Evolutionary conservation across 352 stramenopile species (phyloP).

Genomic region (Phytophthora ramorum): DNA sequence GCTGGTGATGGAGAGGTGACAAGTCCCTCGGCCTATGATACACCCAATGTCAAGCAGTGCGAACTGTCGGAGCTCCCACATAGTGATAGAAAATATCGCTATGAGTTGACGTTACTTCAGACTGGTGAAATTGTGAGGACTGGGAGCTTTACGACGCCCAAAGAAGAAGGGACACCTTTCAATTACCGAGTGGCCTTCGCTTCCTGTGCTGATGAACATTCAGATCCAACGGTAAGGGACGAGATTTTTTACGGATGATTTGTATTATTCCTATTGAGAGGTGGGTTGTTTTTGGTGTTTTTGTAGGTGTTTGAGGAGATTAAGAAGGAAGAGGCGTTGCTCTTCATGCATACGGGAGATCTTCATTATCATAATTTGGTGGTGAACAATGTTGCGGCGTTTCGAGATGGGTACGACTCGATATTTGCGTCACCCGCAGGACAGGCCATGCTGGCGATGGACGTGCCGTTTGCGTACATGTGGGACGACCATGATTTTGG

Average conservation of each 20-base stretch:
- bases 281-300: conserved; percentile 5
- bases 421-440: conserved; percentile 78
- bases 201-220: conserved; percentile 84
- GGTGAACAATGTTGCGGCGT: conserved; percentile 64
- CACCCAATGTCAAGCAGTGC: conserved; percentile 55
- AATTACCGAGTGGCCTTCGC: conserved; percentile 82
- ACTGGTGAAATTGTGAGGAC: conserved; percentile 40
- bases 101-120: conserved; percentile 57
- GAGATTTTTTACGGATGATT: conserved; percentile 4
- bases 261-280: conserved; percentile 21
- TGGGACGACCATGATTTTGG: conserved; percentile 93
- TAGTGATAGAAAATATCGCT: conserved; percentile 59
- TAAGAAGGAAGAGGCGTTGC: conserved; percentile 62
- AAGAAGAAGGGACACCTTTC: conserved; percentile 47
- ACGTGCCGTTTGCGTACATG: conserved; percentile 90
- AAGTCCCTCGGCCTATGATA: conserved; percentile 34
- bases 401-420: conserved; percentile 70
- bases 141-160: conserved; percentile 62
- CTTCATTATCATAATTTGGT: conserved; percentile 89
- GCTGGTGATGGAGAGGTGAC: conserved; percentile 33
- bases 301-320: conserved; percentile 70
- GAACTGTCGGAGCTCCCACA: conserved; percentile 54
- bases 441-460: conserved; percentile 79
- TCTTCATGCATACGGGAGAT: conserved; percentile 92
- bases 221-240: conserved; percentile 57